Base-by-base conservation (phyloP, 805 yeast genomes). In the Hanseniaspora guilliermondii region DNA sequence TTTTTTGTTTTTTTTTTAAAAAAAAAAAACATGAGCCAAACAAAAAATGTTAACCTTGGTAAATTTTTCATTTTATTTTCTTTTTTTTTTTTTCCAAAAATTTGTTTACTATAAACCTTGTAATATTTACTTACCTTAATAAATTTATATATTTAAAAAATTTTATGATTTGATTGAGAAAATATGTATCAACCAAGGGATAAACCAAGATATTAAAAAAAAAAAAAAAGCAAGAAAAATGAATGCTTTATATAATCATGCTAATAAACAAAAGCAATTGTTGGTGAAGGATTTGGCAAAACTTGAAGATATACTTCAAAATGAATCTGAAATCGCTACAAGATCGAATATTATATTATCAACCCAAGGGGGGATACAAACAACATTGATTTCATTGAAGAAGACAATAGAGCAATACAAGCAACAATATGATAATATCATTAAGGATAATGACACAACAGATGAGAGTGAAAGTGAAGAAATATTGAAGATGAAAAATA, bases 191-290 rank as follows among this genome's bases (percentile, higher is more conserved):
- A n/a, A n/a, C n/a, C n/a, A n/a, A n/a, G n/a, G n/a, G n/a, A n/a
- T n/a, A n/a, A n/a, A n/a, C n/a, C n/a, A n/a, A n/a, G n/a, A n/a
- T n/a, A n/a, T n/a, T 27, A 12, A 44, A 30, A 16, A 17, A 30
- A 19, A 19, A 44, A 22, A 2, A 19, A 6, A 30, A n/a, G 19
- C 21, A 4, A n/a, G 11, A n/a, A 35, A 42, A 38, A 49, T 76
- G 97, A 89, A 88, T 69, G 82, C 95, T 27, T 73, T 89, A 52
- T 87, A 83, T 70, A 91, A 87, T 69, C 95, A 87, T 67, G 96
- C 95, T 8, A 74, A 85, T 53, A 87, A 87, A 67, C 96, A 89
- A 68, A 79, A 87, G 32, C 86, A 79, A 61, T 74, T 81, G 27
- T 70, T 91, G 52, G 77, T 80, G 56, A 77, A 77, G 57, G 96